Base-by-base conservation (phyloP, 1,139 yeast species). In the Keqinozyma sinolaborantium region DNA sequence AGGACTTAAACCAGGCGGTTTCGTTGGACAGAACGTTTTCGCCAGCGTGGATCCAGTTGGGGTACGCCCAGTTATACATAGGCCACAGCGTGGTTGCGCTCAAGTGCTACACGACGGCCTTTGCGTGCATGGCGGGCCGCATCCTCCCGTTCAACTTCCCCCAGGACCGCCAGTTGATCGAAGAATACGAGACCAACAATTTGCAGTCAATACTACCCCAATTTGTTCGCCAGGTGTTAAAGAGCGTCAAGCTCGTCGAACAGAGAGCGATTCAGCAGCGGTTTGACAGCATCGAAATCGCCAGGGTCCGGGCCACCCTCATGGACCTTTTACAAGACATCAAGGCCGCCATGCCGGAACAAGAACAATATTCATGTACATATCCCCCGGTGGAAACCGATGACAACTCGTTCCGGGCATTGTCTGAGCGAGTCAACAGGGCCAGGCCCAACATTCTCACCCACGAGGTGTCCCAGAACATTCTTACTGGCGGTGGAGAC, bases 31-130 rank as follows among this genome's bases (percentile, higher is more conserved):
- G 58, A 21, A 49, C 60, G 7, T 64, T 60, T 39, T 56, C 66
- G 2, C 64, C 73, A 2, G 73, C 70, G 3, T 68, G 74, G 74
- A 53, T 65, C 16, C 74, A 68, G 45, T 52, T 68, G 35, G 73
- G 70, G 4, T 68, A 65, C 46, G 67, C 72, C 36, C 70, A 66
- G 32, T 48, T 68, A 27, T 67, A 64, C 43, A 58, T 66, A 64
- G 73, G 73, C 2, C 45, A 50, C 24, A 57, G 65, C 27, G 40
- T 64, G 20, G 32, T 56, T 6, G 64, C 70, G 1, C 47, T 68
- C 25, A 46, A 50, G 33, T 59, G 68, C 38, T 67, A 67, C 41
- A 40, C 53, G 16, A 47, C 51, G 23, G 64, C 72, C 2, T 45
- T 68, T 20, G 49, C 51, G 30, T 44, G 62, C 4, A 36, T 53